Base-by-base conservation (phyloP, 2,329 filamentous ascomycete species). In the Colletotrichum musicola region DNA sequence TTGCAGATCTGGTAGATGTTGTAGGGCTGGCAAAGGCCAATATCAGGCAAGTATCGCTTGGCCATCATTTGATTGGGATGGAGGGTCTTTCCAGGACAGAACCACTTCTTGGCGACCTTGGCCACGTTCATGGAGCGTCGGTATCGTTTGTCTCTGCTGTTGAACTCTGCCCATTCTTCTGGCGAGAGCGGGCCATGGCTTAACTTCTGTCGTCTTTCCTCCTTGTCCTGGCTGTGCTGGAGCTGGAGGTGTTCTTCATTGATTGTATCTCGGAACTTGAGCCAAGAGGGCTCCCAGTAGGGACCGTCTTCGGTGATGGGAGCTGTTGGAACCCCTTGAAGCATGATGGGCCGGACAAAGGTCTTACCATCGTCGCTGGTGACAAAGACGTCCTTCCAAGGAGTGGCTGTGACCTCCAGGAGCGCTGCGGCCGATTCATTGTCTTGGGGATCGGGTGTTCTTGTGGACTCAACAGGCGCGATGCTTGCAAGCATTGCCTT, bases 41-140 rank as follows among this genome's bases (percentile, higher is more conserved):
- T 53, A 0, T 16, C 6, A 0, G 79, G 79, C 0, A 82, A 69
- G 47, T 79, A 75, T 9, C 72, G 59, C 62, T 79, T 80, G 1
- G 74, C 67, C 1, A 80, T 73, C 0, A 82, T 62, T 47, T 81
- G 80, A 49, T 82, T 82, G 0, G 80, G 80, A 49, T 82, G 81
- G 12, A 79, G 77, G 0, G 47, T 46, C 2, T 73, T 72, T 1
- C 70, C 58, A 0, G 65, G 59, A 0, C 77, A 76, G 56, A 82
- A 82, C 3, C 80, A 71, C 18, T 77, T 77, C 50, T 77, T 80
- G 44, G 73, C 76, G 20, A 78, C 75, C 6, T 77, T 80, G 51
- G 80, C 76, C 10, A 69, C 64, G 42, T 75, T 75, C 0, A 73
- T 50, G 56, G 79, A 78, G 35, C 61, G 65, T 16, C 68, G 35